Evolutionary conservation across 129 eudicot species (phyloP), one percentile per base, ranked within the genome.

Genomic region (Silybum marianum): DNA sequence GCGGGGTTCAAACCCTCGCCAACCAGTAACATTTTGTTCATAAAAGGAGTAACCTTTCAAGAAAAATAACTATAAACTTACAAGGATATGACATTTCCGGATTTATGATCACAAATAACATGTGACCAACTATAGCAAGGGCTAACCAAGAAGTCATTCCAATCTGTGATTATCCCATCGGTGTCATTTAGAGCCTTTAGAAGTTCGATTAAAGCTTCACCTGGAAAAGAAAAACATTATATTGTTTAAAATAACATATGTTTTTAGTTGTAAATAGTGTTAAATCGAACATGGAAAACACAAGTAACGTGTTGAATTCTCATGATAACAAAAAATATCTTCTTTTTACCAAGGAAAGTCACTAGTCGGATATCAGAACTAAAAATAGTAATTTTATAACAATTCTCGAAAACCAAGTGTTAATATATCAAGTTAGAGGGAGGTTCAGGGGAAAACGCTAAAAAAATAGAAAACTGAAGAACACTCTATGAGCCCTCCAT

Each of bases 91-190:
- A 95, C 97, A 51, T 88, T 86, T 90, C 93, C 99, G 69, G 87
- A 71, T 75, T 66, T 67, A 77, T 71, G 86, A 83, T 83, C 82
- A 82, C 99, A 95, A 1, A 94, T 85, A 66, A 95, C 97, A 82
- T 89, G 89, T n/a, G 97, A 89, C 99, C 99, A 95, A 78, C 93
- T 91, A 86, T 75, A 83, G 82, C 99, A 95, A 24, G 99, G 99
- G 84, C 91, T 92, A 46, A 95, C 99, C 0, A 86, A 68, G 85
- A 6, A 34, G 65, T 1, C 10, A 78, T 87, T 85, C 99, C 99
- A 95, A 87, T 92, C 92, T 2, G 13, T 42, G 25, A 95, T 84
- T 66, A 81, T 84, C 39, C 87, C 74, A 21, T 80, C 40, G 21
- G 94, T 86, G 77, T 95, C 99, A 40, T 95, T 95, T 72, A 95